These are phyloP conservation scores for Colletotrichum orchidophilum DNA, from an alignment of 2,329 filamentous ascomycete genomes.

Conservation along the genomic window DNA sequence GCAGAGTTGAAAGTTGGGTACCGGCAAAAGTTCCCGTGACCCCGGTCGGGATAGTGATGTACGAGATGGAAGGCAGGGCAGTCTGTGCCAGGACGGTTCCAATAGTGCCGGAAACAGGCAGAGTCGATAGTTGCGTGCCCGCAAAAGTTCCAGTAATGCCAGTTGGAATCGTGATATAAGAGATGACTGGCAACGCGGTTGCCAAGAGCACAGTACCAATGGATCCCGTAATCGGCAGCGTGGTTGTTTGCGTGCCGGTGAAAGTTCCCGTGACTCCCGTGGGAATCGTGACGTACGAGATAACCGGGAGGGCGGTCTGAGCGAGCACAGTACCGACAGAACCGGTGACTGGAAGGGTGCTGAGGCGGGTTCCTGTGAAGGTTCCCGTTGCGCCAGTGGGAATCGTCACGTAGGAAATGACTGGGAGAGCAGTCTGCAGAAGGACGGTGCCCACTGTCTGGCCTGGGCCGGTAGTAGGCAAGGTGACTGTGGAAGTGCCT, in stretches of 20 bases:
- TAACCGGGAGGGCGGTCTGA: not conserved
- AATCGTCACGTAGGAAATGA: not conserved
- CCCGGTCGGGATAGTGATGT: not conserved
- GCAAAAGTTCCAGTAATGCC: conserved; percentile 4
- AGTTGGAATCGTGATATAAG: not conserved
- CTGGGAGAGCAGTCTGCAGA: not conserved
- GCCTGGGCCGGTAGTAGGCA: not conserved
- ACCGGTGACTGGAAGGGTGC: not conserved
- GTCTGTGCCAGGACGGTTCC: not conserved
- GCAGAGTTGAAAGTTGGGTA: not conserved
- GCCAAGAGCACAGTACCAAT: not conserved
- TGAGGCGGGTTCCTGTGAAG: not conserved
- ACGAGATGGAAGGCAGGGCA: not conserved
- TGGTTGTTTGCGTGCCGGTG: conserved; percentile 7
- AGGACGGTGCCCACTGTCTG: not conserved
- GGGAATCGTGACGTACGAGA: not conserved
- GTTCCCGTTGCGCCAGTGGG: not conserved
- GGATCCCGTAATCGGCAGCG: not conserved
- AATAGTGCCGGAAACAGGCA: not conserved
- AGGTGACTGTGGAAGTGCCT: not conserved
- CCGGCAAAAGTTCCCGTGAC: not conserved
- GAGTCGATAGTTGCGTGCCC: conserved; percentile 1
- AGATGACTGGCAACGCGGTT: not conserved
- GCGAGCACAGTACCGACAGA: not conserved
- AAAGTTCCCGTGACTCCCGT: conserved; percentile 12